Evolutionary conservation across 176 grass and related monocot genomes (phyloP).

Genomic region (Hordeum marinum): DNA sequence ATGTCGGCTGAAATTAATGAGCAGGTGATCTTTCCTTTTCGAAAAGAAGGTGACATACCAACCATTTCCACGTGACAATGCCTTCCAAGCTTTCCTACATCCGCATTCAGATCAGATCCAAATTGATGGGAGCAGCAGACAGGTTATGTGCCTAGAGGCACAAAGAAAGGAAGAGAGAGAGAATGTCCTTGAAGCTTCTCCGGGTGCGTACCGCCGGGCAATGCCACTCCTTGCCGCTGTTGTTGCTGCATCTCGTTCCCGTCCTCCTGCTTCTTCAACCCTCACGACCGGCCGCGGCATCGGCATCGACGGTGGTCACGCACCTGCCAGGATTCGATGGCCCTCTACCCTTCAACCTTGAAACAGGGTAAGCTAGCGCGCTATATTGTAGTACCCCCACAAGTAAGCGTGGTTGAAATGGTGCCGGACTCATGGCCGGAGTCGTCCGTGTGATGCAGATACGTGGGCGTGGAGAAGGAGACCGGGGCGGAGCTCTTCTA

Average conservation of each 20-base stretch:
- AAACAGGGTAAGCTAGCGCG: background rate
- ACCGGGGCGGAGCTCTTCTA: constrained; percentile 57
- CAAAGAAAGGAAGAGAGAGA: background rate
- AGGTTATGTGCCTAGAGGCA: background rate
- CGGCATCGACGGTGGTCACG: background rate
- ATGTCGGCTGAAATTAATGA: background rate
- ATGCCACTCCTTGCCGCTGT: background rate
- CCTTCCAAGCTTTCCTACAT: background rate
- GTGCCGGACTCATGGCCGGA: background rate
- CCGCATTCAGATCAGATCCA: background rate
- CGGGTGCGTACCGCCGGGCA: background rate
- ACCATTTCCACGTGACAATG: background rate
- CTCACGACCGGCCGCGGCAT: background rate
- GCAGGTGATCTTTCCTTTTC: background rate
- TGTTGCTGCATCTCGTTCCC: background rate
- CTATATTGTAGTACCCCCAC: background rate
- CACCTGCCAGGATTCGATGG: constrained; percentile 16
- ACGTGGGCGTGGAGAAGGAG: constrained; percentile 40
- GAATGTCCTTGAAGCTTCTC: background rate
- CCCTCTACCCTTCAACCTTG: constrained; percentile 5
- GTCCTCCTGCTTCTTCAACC: background rate
- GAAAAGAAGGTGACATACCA: background rate
- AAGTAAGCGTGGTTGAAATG: background rate
- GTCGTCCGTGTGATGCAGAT: constrained; percentile 4
- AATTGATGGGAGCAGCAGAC: background rate